Conservation (phyloP, 164 flowering plant species). For the Kingdonia uniflora region DNA sequence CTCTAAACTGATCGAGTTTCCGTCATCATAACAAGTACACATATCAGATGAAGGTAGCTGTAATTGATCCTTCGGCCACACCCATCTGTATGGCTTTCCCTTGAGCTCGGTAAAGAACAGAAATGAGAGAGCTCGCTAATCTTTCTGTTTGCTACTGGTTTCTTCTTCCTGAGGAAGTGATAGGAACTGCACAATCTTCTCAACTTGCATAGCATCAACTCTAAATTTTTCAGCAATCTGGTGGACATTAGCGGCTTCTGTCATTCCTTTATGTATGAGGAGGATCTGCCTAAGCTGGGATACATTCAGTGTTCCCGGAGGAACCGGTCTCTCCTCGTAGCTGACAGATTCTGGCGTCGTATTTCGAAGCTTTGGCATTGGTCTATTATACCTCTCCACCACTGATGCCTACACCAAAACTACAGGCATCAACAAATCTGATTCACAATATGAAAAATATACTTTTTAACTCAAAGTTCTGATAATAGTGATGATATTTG, state of each 20-base stretch:
- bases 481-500: no score
- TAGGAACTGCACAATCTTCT: constrained; percentile 38
- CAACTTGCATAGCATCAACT: constrained; percentile 41
- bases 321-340: constrained; percentile 45
- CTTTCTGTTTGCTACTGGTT: constrained; percentile 16
- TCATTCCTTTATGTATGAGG: constrained; percentile 62
- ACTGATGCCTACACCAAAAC: constrained; percentile 44
- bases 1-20: no score
- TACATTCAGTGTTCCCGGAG: constrained; percentile 66
- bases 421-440: no score
- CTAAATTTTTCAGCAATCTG: constrained; percentile 60
- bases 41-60: no score
- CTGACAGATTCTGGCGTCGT: constrained; percentile 47
- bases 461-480: no score
- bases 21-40: no score
- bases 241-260: constrained; percentile 54
- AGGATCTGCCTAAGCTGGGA: constrained; percentile 64
- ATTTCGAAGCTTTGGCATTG: constrained; percentile 75
- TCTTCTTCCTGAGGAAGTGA: constrained; percentile 62
- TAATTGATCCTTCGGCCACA: no score
- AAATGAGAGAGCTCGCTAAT: background rate
- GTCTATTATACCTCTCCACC: constrained; percentile 53
- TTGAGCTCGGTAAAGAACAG: no score
- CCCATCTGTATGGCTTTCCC: no score
- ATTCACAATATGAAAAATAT: no score